Conservation (phyloP, 108 stramenopile genomes). For the Nitzschia inconspicua region DNA sequence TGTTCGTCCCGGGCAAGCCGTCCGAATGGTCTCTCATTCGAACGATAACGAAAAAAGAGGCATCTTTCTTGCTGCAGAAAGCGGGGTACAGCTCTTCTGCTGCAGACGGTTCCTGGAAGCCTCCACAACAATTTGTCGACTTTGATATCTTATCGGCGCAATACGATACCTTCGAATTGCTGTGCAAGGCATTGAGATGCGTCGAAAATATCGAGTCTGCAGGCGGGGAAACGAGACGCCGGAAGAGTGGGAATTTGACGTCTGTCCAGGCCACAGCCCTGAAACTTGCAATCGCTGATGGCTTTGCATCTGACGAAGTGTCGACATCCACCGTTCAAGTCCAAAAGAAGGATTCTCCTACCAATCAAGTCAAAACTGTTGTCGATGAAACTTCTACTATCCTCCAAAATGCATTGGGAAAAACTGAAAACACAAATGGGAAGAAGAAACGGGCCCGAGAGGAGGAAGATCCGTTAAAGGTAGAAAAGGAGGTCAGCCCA, state of each 20-base stretch:
- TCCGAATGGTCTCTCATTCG: constrained; percentile 2
- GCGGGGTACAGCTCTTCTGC: neutral
- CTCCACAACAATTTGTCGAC: neutral
- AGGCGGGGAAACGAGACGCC: too few relatives aligned
- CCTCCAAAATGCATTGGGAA: neutral
- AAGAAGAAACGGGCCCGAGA: neutral
- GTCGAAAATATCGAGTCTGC: too few relatives aligned
- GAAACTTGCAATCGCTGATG: too few relatives aligned
- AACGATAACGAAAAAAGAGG: neutral
- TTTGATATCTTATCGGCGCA: neutral
- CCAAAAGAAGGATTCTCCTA: too few relatives aligned
- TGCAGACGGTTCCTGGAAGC: neutral
- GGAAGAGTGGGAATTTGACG: too few relatives aligned
- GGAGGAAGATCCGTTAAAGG: neutral
- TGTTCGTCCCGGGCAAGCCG: neutral
- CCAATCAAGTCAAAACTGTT: too few relatives aligned
- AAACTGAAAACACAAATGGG: neutral
- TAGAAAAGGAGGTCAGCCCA: neutral
- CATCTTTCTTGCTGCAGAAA: neutral
- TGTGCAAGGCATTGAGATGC: neutral
- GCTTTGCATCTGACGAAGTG: too few relatives aligned
- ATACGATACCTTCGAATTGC: neutral
- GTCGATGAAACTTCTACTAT: too few relatives aligned
- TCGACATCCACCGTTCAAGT: too few relatives aligned
- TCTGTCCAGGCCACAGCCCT: too few relatives aligned